phyloP scores from a whole-genome alignment of 1,284 basidiomycete species.

The Ceratobasidium sp. region DNA sequence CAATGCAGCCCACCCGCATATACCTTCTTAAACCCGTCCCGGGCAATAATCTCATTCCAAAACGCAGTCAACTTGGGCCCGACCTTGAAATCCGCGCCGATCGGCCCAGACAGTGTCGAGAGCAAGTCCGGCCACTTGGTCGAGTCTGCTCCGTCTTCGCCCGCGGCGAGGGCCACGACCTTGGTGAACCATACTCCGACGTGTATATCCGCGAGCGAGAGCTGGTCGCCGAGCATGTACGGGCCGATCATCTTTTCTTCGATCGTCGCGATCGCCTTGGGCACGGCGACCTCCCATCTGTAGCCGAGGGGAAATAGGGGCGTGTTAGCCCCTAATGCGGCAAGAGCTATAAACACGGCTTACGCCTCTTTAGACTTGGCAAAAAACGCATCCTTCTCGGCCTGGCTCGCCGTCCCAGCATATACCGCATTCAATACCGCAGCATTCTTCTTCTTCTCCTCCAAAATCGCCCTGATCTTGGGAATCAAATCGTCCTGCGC shows the following conservation, averaged over 20 bases:
- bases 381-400: constrained; percentile 50
- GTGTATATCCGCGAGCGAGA: constrained; percentile 82
- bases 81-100: constrained; percentile 45
- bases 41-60: constrained; percentile 53
- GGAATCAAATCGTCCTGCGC: constrained; percentile 46
- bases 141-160: constrained; percentile 52
- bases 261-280: constrained; percentile 51
- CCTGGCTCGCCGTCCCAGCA: constrained; percentile 49
- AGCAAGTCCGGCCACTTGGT: constrained; percentile 48
- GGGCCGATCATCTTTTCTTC: constrained; percentile 46
- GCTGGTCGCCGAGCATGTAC: constrained; percentile 60
- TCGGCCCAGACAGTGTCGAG: constrained; percentile 23
- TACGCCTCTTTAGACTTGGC: constrained; percentile 50
- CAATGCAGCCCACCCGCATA: constrained; percentile 42
- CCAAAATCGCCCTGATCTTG: constrained; percentile 53
- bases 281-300: constrained; percentile 42
- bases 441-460: constrained; percentile 53
- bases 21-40: constrained; percentile 53
- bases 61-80: constrained; percentile 52
- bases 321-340: neutral
- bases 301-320: neutral
- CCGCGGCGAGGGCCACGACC: constrained; percentile 65
- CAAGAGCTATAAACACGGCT: neutral
- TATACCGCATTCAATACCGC: constrained; percentile 49
- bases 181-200: constrained; percentile 77